These are phyloP conservation scores for Kodamaea kaohsiungensis DNA, from an alignment of 805 yeast species.

Conservation along the genomic window DNA sequence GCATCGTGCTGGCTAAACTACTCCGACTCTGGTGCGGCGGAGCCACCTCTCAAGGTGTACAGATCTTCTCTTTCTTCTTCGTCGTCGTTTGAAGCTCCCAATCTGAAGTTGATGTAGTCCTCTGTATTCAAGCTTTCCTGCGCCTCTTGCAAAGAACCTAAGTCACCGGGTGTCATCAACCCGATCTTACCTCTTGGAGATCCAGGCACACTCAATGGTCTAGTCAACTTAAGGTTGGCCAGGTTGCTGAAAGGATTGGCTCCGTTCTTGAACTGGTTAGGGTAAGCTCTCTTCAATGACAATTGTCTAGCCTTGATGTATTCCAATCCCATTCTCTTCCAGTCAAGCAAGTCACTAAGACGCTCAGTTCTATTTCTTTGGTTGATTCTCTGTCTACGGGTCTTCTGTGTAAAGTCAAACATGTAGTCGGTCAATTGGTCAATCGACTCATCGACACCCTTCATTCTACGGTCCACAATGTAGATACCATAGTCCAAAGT, in stretches of 20 bases:
- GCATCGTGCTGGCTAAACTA: not conserved
- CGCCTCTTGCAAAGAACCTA: conserved; percentile 94
- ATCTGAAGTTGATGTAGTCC: conserved; percentile 67
- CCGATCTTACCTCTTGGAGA: conserved; percentile 80
- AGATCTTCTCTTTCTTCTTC: conserved; percentile 35
- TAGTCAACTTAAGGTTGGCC: conserved; percentile 67
- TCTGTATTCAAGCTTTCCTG: conserved; percentile 67
- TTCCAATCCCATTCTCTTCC: conserved; percentile 98
- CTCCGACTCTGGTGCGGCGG: conserved; percentile 37
- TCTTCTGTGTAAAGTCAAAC: conserved; percentile 85
- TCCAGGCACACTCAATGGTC: conserved; percentile 97
- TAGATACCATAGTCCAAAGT: conserved; percentile 96
- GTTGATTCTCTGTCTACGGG: conserved; percentile 95
- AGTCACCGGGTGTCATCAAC: conserved; percentile 95
- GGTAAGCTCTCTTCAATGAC: conserved; percentile 91
- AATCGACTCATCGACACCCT: conserved; percentile 89
- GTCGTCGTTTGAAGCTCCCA: conserved; percentile 45
- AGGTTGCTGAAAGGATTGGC: conserved; percentile 47
- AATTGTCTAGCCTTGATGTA: conserved; percentile 92
- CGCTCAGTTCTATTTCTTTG: conserved; percentile 97
- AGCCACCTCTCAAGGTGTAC: conserved; percentile 51
- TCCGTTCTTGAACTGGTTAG: conserved; percentile 67
- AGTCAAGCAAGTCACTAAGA: conserved; percentile 86
- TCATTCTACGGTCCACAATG: conserved; percentile 91
- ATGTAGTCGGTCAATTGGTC: conserved; percentile 85